Conservation (phyloP, 75 land plant genomes). For the Pinus tabuliformis region DNA sequence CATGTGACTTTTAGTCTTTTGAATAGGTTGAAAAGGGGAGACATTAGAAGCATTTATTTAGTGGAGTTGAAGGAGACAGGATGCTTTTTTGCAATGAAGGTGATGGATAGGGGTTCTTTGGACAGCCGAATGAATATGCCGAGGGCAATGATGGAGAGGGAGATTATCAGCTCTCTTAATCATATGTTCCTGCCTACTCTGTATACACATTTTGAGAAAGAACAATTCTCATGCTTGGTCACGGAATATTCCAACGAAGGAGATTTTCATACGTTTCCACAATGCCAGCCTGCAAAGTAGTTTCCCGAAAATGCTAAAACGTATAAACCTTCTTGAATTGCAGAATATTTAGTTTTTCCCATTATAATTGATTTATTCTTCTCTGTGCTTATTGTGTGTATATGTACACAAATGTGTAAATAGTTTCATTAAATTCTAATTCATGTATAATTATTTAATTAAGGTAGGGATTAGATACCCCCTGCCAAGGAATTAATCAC, state of each 20-base stretch:
- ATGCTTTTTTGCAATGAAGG: constrained; percentile 22
- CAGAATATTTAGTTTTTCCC: neutral
- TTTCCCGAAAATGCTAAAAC: constrained; percentile 12
- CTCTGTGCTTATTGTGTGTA: neutral
- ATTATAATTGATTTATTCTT: neutral
- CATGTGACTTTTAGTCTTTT: neutral
- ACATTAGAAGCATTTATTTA: constrained; percentile 19
- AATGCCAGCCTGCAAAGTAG: constrained; percentile 11
- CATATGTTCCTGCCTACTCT: constrained; percentile 23
- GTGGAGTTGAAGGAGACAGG: constrained; percentile 14
- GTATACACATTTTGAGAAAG: constrained; percentile 24
- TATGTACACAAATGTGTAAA: no score
- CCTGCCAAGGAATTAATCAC: no score
- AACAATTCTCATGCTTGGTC: constrained; percentile 19
- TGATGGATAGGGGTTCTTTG: constrained; percentile 14
- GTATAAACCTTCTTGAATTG: constrained; percentile 1
- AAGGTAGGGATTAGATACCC: no score
- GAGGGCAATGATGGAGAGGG: constrained; percentile 18
- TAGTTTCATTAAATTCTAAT: no score
- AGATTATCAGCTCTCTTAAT: constrained; percentile 13
- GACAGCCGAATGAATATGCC: constrained; percentile 12
- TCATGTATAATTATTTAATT: no score
- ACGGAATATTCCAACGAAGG: constrained; percentile 23
- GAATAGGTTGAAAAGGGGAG: constrained; percentile 15
- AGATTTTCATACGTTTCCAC: constrained; percentile 18